Conservation (phyloP, 192 early-diverging fungal genomes). For the Obelidium mucronatum region DNA sequence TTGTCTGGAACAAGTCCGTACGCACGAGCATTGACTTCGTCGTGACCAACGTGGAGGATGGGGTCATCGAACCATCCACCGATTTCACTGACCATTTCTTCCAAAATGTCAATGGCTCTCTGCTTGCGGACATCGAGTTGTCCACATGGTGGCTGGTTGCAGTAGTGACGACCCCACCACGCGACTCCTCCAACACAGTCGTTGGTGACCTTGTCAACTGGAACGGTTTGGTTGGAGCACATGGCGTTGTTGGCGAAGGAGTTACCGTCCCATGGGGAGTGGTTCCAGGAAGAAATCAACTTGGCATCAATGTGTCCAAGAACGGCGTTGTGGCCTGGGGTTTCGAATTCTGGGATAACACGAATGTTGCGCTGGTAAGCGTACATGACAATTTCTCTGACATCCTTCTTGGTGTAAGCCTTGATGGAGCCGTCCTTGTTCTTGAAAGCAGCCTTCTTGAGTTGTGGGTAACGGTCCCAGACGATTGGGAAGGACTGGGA, state of each 20-base stretch:
- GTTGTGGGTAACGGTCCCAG: neutral
- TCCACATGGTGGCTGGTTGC: slow-evolving; percentile 77
- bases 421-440: neutral
- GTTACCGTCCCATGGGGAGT: slow-evolving; percentile 3
- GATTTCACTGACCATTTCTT: slow-evolving; percentile 72
- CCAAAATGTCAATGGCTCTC: slow-evolving; percentile 67
- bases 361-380: slow-evolving; percentile 78
- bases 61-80: slow-evolving; percentile 72
- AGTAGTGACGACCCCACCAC: slow-evolving; percentile 9
- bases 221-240: neutral
- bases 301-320: neutral
- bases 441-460: neutral
- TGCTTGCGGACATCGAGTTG: slow-evolving; percentile 27
- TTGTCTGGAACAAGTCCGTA: slow-evolving; percentile 12
- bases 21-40: slow-evolving; percentile 36
- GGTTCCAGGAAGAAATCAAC: neutral
- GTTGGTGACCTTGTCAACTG: neutral
- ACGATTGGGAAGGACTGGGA: slow-evolving; percentile 10
- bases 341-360: slow-evolving; percentile 90
- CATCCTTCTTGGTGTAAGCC: slow-evolving; percentile 74
- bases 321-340: neutral
- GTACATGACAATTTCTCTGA: slow-evolving; percentile 73
- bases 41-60: slow-evolving; percentile 72
- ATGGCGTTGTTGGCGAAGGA: neutral
- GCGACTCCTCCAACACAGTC: neutral